A percentile compares a stretch with the other conserved stretches of the same genome.
Conservation (phyloP, 2,329 filamentous ascomycete species). For the Pseudocercospora vitis region DNA sequence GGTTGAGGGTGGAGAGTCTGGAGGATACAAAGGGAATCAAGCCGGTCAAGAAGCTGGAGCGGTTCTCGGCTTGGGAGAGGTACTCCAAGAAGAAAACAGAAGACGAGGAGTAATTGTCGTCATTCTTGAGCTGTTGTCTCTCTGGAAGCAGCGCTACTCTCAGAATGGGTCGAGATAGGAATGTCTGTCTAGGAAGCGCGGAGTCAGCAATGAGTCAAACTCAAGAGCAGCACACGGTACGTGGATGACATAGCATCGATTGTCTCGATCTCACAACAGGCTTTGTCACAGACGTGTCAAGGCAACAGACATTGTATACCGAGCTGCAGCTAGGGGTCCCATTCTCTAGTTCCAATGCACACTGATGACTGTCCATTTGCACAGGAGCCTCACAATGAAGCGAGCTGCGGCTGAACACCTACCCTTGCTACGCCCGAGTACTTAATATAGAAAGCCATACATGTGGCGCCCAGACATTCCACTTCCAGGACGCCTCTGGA, state of each 20-base stretch:
- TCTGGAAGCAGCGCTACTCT: no score
- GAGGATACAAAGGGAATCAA: background rate
- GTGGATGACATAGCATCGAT: no score
- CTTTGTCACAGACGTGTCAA: no score
- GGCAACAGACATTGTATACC: no score
- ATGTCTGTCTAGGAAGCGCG: background rate
- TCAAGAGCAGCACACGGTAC: no score
- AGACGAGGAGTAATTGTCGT: background rate
- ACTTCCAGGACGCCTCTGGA: background rate
- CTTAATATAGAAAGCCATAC: background rate
- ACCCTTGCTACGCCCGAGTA: background rate
- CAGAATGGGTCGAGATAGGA: no score
- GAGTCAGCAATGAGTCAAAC: no score
- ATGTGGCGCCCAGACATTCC: background rate
- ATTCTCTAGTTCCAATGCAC: background rate
- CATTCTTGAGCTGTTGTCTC: no score
- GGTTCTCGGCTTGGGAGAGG: background rate
- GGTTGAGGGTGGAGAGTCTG: background rate
- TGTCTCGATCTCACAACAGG: no score
- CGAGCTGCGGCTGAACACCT: background rate
- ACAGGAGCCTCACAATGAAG: background rate
- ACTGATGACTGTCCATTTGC: background rate
- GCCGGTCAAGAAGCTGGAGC: slow-evolving; percentile 1
- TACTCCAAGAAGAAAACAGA: background rate
- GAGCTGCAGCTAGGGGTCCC: background rate